A percentile compares a stretch with the other conserved stretches of the same genome.
Conservation (phyloP, 768 basidiomycete species). For the Gymnopilus dilepis region DNA sequence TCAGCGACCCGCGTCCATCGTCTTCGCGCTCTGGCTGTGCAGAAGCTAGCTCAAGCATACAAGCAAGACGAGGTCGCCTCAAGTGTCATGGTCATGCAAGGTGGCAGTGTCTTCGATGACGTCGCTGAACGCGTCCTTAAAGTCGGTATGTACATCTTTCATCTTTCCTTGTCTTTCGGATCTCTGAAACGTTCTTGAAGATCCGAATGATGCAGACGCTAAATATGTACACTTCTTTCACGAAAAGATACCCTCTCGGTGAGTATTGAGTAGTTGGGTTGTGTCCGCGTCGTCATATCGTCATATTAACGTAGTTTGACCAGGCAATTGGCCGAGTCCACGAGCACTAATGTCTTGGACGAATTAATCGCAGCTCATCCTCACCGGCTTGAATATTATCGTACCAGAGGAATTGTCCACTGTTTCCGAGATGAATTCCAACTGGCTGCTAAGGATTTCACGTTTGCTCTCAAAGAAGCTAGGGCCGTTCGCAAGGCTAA, state of each 20-base stretch:
- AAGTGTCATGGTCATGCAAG: constrained; percentile 95
- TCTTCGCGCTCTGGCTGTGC: constrained; percentile 80
- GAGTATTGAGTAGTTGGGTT: constrained; percentile 19
- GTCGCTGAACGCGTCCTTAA: constrained; percentile 87
- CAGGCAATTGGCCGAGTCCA: constrained; percentile 87
- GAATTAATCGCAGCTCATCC: constrained; percentile 77
- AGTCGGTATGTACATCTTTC: constrained; percentile 41
- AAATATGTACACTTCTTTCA: constrained; percentile 94
- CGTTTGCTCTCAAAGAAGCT: constrained; percentile 78
- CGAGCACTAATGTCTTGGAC: constrained; percentile 78
- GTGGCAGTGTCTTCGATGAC: constrained; percentile 90
- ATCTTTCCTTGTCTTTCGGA: background rate
- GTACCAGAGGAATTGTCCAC: constrained; percentile 90
- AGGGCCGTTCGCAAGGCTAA: constrained; percentile 72
- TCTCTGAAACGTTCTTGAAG: constrained; percentile 40
- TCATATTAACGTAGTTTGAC: constrained; percentile 21
- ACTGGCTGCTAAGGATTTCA: constrained; percentile 80
- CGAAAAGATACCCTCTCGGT: constrained; percentile 94
- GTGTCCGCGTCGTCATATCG: background rate
- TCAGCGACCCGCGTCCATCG: constrained; percentile 84
- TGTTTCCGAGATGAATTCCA: constrained; percentile 86
- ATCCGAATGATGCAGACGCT: constrained; percentile 79
- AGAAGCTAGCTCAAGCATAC: constrained; percentile 87
- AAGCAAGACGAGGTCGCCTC: constrained; percentile 89
- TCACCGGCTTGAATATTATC: constrained; percentile 81